Percentiles rank a stretch among this genome's conserved stretches.
Evolutionary conservation across 1,284 basidiomycete genomes (phyloP).

Genomic region (Phaffia rhodozyma): DNA sequence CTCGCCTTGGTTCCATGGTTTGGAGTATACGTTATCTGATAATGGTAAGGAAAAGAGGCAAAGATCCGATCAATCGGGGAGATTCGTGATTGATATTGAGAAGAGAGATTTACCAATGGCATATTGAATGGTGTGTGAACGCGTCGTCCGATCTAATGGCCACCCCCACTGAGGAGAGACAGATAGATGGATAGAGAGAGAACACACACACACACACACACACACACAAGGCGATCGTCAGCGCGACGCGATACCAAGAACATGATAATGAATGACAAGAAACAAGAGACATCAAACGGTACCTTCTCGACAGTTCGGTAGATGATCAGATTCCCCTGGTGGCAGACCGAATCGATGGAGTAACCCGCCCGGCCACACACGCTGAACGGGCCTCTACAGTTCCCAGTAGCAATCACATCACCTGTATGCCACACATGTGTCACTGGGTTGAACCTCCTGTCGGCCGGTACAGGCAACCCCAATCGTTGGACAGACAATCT

Average conservation of each 20-base stretch:
- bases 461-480: slow-evolving; percentile 60
- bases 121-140: slow-evolving; percentile 15
- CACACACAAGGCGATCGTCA: no score
- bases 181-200: no score
- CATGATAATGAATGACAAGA: no score
- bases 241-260: no score
- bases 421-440: slow-evolving; percentile 48
- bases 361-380: slow-evolving; percentile 12
- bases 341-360: not conserved
- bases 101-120: not conserved
- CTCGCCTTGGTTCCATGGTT: slow-evolving; percentile 17
- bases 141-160: slow-evolving; percentile 2
- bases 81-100: not conserved
- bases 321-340: not conserved
- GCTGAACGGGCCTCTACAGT: slow-evolving; percentile 3
- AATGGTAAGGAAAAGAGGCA: not conserved
- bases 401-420: slow-evolving; percentile 1
- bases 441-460: slow-evolving; percentile 27
- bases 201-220: no score
- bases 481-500: slow-evolving; percentile 68
- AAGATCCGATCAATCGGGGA: not conserved
- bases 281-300: no score
- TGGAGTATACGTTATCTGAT: slow-evolving; percentile 14
- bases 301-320: slow-evolving; percentile 2
- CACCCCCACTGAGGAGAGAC: not conserved